Evolutionary conservation across 1,284 basidiomycete species (phyloP).

Genomic region (Cryptococcus sp.): DNA sequence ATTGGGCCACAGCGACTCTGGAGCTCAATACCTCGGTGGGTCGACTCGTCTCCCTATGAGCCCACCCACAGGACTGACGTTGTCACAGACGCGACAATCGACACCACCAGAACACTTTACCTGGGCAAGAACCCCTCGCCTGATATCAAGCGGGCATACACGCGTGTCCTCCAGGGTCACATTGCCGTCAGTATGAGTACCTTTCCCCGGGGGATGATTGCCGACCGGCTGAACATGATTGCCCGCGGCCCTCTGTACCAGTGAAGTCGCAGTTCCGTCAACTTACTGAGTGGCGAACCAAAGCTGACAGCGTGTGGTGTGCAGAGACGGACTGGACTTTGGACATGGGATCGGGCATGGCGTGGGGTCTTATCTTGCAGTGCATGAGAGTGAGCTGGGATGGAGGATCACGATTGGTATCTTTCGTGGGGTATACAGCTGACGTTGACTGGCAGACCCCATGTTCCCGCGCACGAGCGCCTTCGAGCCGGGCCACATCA

Average conservation of each 20-base stretch:
- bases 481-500: conserved; percentile 75
- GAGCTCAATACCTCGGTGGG: conserved; percentile 66
- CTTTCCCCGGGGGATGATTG: conserved; percentile 84
- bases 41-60: neutral
- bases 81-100: conserved; percentile 77
- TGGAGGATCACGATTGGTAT: neutral
- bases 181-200: conserved; percentile 85
- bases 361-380: conserved; percentile 37
- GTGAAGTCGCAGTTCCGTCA: conserved; percentile 21
- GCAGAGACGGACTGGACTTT: conserved; percentile 71
- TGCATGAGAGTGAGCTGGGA: conserved; percentile 42
- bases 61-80: conserved; percentile 12
- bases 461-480: conserved; percentile 52
- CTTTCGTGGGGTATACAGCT: neutral
- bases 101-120: conserved; percentile 79
- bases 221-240: conserved; percentile 73
- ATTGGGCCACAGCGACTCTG: conserved; percentile 66
- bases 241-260: conserved; percentile 82
- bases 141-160: conserved; percentile 80
- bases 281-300: neutral
- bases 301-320: neutral
- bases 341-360: conserved; percentile 51
- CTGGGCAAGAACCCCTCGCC: conserved; percentile 77
- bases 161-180: conserved; percentile 92
- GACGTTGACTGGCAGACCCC: conserved; percentile 15